A percentile compares a stretch with the other conserved stretches of the same genome.
These are phyloP conservation scores for Hortiboletus rubellus DNA, from an alignment of 1,284 basidiomycete species.

Conservation along the genomic window DNA sequence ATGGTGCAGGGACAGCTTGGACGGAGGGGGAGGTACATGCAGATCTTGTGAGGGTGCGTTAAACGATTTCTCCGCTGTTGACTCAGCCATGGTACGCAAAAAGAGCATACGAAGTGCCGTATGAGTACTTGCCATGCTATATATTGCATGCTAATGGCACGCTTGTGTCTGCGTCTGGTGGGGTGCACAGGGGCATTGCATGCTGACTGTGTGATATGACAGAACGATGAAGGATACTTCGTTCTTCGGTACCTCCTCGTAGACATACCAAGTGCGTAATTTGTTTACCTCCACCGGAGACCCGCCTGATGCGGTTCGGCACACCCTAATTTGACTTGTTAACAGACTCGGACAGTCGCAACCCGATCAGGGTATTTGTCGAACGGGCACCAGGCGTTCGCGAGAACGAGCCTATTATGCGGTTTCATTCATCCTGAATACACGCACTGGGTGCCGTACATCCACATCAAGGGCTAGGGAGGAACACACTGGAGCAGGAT, in stretches of 20 bases:
- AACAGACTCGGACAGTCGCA: conserved; percentile 61
- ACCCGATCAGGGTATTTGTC: conserved; percentile 69
- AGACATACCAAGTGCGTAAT: conserved; percentile 71
- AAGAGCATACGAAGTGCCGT: conserved; percentile 4
- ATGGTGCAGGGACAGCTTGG: conserved; percentile 46
- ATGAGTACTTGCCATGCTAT: conserved; percentile 1
- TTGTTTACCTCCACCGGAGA: background rate
- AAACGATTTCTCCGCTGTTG: background rate
- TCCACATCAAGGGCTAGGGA: conserved; percentile 13
- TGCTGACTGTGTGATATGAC: conserved; percentile 17
- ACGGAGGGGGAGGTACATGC: conserved; percentile 79
- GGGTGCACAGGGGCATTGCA: conserved; percentile 3
- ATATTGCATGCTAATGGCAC: background rate
- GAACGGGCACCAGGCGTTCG: conserved; percentile 63
- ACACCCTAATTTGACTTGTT: conserved; percentile 6
- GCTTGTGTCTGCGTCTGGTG: conserved; percentile 3
- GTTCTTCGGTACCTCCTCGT: conserved; percentile 75
- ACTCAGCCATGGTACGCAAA: background rate
- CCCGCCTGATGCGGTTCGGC: background rate
- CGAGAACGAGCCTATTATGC: conserved; percentile 70
- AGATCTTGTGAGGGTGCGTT: conserved; percentile 67
- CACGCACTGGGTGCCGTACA: conserved; percentile 7
- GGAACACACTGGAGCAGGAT: conserved; percentile 7
- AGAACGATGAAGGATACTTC: conserved; percentile 78
- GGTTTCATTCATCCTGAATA: conserved; percentile 51